phyloP scores from a whole-genome alignment of 2,329 filamentous ascomycete genomes.

The Fusarium heterosporum region DNA sequence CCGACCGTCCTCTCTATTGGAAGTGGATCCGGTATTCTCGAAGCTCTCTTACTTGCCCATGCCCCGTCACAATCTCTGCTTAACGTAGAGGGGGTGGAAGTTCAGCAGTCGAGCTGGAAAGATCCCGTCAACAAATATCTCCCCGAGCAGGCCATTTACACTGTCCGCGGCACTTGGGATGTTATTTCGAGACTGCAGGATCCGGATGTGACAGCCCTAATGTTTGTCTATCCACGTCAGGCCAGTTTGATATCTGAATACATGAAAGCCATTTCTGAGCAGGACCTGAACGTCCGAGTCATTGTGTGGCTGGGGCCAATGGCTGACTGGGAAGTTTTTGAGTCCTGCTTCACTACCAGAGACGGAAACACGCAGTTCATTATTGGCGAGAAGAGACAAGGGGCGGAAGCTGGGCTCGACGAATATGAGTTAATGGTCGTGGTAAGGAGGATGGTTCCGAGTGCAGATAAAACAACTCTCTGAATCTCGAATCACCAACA shows the following conservation, averaged over 20 bases:
- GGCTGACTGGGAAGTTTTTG: constrained; percentile 45
- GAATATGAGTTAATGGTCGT: constrained; percentile 43
- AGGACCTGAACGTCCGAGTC: constrained; percentile 9
- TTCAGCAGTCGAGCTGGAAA: constrained; percentile 33
- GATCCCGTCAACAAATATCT: constrained; percentile 44
- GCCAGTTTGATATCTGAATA: constrained; percentile 47
- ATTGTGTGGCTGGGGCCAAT: constrained; percentile 46
- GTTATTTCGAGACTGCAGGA: constrained; percentile 44
- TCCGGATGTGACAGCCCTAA: constrained; percentile 37
- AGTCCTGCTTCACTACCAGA: constrained; percentile 29
- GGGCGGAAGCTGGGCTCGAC: constrained; percentile 33
- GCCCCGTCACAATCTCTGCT: constrained; percentile 9
- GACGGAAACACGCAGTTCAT: constrained; percentile 9
- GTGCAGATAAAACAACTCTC: background rate
- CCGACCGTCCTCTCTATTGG: constrained; percentile 47
- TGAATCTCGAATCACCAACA: background rate
- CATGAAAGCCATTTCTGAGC: constrained; percentile 20
- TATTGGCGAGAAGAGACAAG: constrained; percentile 21
- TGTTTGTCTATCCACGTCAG: constrained; percentile 54
- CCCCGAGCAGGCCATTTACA: constrained; percentile 43
- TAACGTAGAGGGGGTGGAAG: constrained; percentile 47
- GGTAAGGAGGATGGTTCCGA: constrained; percentile 2
- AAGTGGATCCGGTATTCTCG: constrained; percentile 49
- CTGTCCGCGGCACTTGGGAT: constrained; percentile 51
- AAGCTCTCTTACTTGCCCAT: constrained; percentile 41